Base-by-base conservation (phyloP, 176 grass and related monocot species). In the Guadua angustifolia region DNA sequence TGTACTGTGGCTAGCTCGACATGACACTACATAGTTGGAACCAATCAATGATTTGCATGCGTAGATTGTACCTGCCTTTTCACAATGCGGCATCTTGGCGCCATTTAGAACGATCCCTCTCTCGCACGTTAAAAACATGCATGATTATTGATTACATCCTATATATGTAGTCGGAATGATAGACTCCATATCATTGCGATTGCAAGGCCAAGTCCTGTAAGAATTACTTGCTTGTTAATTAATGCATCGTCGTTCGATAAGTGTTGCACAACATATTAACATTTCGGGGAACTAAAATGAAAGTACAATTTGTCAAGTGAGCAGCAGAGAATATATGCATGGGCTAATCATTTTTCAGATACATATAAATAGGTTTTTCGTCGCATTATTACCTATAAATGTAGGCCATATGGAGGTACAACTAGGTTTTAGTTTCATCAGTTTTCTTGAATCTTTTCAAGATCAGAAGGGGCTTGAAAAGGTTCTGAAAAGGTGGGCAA, bases 1-100 rank as follows among this genome's bases (percentile, higher is more conserved):
- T 14, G 14, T 36, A 25, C 51, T 29, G 7, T 29, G 7, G 32
- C 53, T 60, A 42, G 53, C 13, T 43, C 43, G 74, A 76, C 19
- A 59, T 77, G 35, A 58, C 36, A 24, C 35, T 60, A 1, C 67
- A 22, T 45, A 21, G 51, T 42, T 33, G 24, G 17, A 60, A 29
- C 17, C 66, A 6, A 71, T 11, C 50, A 59, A 60, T 71, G 44
- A 60, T 71, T 57, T 71, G 59, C 40, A 33, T 81, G 47, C 8
- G 69, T 59, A 15, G 38, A 71, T 75, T 45, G 67, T 59, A 45
- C 66, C 47, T 71, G 22, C 71, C 79, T 59, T 82, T 46, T 82
- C 66, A 81, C 7, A 14, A 26, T 26, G 71, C 46, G 33, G 7
- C 17, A 50, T 55, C 35, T 56, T 69, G 49, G 7, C 38, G 2